Percentiles rank a stretch among this genome's conserved stretches.
Conservation (phyloP, 2,329 filamentous ascomycete species). For the Phaeoacremonium minimum region DNA sequence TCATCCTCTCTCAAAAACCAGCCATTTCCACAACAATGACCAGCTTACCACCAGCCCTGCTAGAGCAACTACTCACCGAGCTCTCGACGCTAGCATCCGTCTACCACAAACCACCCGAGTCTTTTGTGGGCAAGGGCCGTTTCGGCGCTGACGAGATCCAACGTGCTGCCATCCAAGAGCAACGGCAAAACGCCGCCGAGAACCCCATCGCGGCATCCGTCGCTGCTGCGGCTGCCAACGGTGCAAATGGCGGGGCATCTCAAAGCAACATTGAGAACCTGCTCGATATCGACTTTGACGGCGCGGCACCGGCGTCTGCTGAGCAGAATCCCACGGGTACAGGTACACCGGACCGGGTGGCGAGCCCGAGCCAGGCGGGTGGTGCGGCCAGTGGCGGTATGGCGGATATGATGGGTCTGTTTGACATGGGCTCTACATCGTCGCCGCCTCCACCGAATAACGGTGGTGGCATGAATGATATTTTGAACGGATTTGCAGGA, state of each 20-base stretch:
- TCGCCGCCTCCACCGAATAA: constrained; percentile 47
- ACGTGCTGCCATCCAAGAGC: constrained; percentile 92
- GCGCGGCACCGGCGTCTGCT: constrained; percentile 82
- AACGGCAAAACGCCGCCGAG: constrained; percentile 84
- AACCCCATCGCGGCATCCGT: constrained; percentile 90
- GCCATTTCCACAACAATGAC: constrained; percentile 93
- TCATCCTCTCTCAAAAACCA: constrained; percentile 90
- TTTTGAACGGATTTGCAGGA: constrained; percentile 84
- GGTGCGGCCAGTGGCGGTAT: constrained; percentile 42
- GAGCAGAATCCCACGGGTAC: constrained; percentile 46
- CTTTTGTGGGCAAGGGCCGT: constrained; percentile 93
- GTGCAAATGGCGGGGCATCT: constrained; percentile 53
- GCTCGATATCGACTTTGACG: constrained; percentile 90
- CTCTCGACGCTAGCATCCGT: constrained; percentile 94
- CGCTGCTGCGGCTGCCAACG: constrained; percentile 62
- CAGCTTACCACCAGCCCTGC: constrained; percentile 73
- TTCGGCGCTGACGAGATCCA: constrained; percentile 94
- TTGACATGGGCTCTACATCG: constrained; percentile 42
- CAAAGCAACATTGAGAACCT: constrained; percentile 90
- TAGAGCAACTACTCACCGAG: constrained; percentile 87
- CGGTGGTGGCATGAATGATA: constrained; percentile 64
- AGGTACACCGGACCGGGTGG: constrained; percentile 65
- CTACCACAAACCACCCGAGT: constrained; percentile 96
- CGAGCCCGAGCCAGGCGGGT: constrained; percentile 46
- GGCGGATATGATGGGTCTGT: constrained; percentile 66